phyloP scores from a whole-genome alignment of 2,329 filamentous ascomycete species.

The Ophiostoma perfectum region DNA sequence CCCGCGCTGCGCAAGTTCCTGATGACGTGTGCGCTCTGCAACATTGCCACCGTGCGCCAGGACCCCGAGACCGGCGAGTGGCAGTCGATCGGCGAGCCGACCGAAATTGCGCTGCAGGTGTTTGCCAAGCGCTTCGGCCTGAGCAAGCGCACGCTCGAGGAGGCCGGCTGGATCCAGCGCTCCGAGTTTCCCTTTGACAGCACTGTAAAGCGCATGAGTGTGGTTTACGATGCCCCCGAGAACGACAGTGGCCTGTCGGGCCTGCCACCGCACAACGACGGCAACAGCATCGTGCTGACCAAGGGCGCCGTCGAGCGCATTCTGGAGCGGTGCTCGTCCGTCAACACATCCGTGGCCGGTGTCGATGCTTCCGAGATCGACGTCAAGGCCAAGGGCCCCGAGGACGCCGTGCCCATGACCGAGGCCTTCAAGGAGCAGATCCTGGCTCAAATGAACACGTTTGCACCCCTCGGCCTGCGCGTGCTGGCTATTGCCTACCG shows the following conservation, averaged over 20 bases:
- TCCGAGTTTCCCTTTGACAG: constrained; percentile 77
- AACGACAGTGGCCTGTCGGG: constrained; percentile 30
- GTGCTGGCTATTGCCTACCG: constrained; percentile 67
- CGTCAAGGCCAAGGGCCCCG: constrained; percentile 16
- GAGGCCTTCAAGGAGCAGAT: constrained; percentile 47
- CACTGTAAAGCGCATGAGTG: constrained; percentile 73
- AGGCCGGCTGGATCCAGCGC: constrained; percentile 55
- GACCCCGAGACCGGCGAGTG: constrained; percentile 53
- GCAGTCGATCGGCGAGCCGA: constrained; percentile 65
- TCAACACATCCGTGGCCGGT: constrained; percentile 34
- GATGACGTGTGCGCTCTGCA: constrained; percentile 57
- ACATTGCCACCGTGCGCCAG: constrained; percentile 54
- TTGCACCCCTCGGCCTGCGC: constrained; percentile 64
- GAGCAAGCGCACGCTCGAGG: constrained; percentile 50
- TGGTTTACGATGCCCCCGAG: constrained; percentile 56
- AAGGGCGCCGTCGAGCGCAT: constrained; percentile 60
- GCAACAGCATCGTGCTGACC: constrained; percentile 52
- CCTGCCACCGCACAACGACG: constrained; percentile 34
- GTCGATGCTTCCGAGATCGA: constrained; percentile 34
- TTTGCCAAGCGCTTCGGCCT: constrained; percentile 63
- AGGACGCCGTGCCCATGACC: constrained; percentile 43
- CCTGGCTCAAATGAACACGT: constrained; percentile 49
- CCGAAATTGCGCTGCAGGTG: constrained; percentile 71
- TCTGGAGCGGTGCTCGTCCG: constrained; percentile 49
- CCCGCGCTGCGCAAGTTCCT: constrained; percentile 49